Percentiles rank a stretch among this genome's conserved stretches.
These are phyloP conservation scores for Acephala macrosclerotiorum DNA, from an alignment of 2,329 filamentous ascomycete species.

Conservation along the genomic window DNA sequence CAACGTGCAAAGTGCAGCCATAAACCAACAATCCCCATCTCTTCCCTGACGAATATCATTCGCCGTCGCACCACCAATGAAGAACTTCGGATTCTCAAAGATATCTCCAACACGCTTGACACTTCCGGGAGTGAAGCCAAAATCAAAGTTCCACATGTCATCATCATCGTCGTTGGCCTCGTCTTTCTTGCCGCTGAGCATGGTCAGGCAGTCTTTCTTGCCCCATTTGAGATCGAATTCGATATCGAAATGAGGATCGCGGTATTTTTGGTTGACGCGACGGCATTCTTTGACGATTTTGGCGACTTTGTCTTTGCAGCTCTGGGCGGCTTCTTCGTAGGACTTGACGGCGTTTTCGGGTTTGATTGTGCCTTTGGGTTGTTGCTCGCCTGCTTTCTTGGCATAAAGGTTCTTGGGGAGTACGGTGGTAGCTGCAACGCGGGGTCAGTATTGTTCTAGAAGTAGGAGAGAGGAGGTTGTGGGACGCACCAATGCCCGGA, in stretches of 20 bases:
- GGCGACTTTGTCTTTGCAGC: constrained; percentile 70
- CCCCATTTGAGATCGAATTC: constrained; percentile 52
- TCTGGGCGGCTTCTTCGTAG: constrained; percentile 74
- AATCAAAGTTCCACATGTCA: constrained; percentile 16
- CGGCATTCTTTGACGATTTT: constrained; percentile 72
- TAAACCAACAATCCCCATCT: constrained; percentile 86
- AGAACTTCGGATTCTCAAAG: constrained; percentile 80
- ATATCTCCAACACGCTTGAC: constrained; percentile 75
- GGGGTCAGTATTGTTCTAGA: not conserved
- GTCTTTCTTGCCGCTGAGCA: constrained; percentile 10
- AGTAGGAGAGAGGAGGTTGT: constrained; percentile 14
- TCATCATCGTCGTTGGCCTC: not conserved
- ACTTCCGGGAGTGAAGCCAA: constrained; percentile 35
- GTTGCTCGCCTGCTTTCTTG: constrained; percentile 63
- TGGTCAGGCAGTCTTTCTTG: constrained; percentile 53
- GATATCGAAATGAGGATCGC: constrained; percentile 86
- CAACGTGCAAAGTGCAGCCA: constrained; percentile 80
- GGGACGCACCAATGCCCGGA: constrained; percentile 68
- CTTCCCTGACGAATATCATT: constrained; percentile 82
- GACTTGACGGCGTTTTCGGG: constrained; percentile 68
- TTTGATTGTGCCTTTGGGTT: constrained; percentile 59
- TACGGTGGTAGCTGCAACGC: constrained; percentile 64
- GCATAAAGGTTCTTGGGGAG: constrained; percentile 74
- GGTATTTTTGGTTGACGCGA: constrained; percentile 84
- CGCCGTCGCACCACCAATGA: constrained; percentile 71